Percentiles rank a stretch among this genome's conserved stretches.
Evolutionary conservation across 2,329 filamentous ascomycete genomes (phyloP).

Genomic region (Paracorniculantispora psalliotae): DNA sequence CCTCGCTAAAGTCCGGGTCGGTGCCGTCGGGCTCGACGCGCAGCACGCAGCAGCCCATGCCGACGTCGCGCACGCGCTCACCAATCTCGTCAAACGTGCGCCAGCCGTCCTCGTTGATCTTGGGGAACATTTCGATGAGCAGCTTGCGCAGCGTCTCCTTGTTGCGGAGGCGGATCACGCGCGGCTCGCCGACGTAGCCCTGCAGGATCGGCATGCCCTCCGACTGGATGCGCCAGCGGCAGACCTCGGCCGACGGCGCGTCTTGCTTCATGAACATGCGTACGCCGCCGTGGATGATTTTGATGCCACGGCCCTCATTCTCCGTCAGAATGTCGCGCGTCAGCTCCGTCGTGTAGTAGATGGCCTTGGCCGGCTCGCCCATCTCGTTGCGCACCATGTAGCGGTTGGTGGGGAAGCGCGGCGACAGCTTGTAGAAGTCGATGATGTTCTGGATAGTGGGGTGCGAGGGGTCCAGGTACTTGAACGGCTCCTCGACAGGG

Average conservation of each 20-base stretch:
- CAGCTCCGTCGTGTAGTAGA: slow-evolving; percentile 89
- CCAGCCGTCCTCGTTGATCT: slow-evolving; percentile 70
- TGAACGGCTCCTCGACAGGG: slow-evolving; percentile 85
- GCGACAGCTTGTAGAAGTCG: slow-evolving; percentile 77
- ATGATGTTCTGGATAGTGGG: slow-evolving; percentile 72
- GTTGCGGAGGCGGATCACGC: slow-evolving; percentile 69
- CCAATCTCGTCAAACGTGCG: slow-evolving; percentile 80
- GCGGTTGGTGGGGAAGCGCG: slow-evolving; percentile 80
- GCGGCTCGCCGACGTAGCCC: slow-evolving; percentile 76
- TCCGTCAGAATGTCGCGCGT: slow-evolving; percentile 77
- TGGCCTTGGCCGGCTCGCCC: slow-evolving; percentile 84
- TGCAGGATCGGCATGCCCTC: slow-evolving; percentile 90
- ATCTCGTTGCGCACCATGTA: slow-evolving; percentile 95
- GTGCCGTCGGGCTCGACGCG: slow-evolving; percentile 69
- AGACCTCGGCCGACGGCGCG: slow-evolving; percentile 77
- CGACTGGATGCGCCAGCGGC: slow-evolving; percentile 90
- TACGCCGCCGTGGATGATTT: slow-evolving; percentile 93
- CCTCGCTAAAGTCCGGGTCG: slow-evolving; percentile 60
- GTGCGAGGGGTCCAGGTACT: slow-evolving; percentile 73
- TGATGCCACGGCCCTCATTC: slow-evolving; percentile 88
- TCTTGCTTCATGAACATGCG: slow-evolving; percentile 99
- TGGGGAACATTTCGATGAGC: slow-evolving; percentile 95
- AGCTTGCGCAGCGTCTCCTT: slow-evolving; percentile 77
- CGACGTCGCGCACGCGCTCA: slow-evolving; percentile 70
- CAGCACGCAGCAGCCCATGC: slow-evolving; percentile 89